A percentile compares a stretch with the other conserved stretches of the same genome.
These are phyloP conservation scores for Amyloporia xantha DNA, from an alignment of 768 basidiomycete species.

Conservation along the genomic window DNA sequence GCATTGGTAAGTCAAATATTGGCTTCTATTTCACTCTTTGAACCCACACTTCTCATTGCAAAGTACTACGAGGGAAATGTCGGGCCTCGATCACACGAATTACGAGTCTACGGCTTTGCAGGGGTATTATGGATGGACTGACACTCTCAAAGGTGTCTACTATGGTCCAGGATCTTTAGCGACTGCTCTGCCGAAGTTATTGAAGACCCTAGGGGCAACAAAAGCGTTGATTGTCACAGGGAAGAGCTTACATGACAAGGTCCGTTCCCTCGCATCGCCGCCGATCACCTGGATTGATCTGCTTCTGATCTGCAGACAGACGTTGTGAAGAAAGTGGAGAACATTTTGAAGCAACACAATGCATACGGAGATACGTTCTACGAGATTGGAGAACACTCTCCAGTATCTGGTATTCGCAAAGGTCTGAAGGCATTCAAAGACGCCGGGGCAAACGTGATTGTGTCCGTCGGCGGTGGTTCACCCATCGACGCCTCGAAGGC, in stretches of 20 bases:
- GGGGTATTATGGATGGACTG: constrained; percentile 63
- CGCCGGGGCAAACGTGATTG: constrained; percentile 56
- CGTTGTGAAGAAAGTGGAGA: constrained; percentile 48
- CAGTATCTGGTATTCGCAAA: constrained; percentile 55
- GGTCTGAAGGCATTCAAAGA: constrained; percentile 51
- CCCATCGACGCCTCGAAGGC: constrained; percentile 76
- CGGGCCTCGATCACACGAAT: constrained; percentile 6
- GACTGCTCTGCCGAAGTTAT: constrained; percentile 58
- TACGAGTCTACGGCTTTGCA: constrained; percentile 21
- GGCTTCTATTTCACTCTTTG: too few relatives aligned
- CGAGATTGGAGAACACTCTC: constrained; percentile 68
- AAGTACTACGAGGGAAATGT: constrained; percentile 7
- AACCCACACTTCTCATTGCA: too few relatives aligned
- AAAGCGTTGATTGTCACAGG: constrained; percentile 72
- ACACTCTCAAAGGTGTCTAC: constrained; percentile 59
- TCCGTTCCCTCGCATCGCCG: constrained; percentile 12
- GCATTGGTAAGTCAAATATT: too few relatives aligned
- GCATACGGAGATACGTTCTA: constrained; percentile 66
- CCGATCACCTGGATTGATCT: neutral
- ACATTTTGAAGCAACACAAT: constrained; percentile 45
- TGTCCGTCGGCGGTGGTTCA: constrained; percentile 75
- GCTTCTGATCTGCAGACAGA: constrained; percentile 41
- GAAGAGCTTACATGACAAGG: constrained; percentile 61
- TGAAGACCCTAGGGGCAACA: constrained; percentile 45
- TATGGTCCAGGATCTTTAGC: constrained; percentile 66